A percentile compares a stretch with the other conserved stretches of the same genome.
Conservation (phyloP, 2,329 filamentous ascomycete species). For the Emmonsiellopsis sp. region DNA sequence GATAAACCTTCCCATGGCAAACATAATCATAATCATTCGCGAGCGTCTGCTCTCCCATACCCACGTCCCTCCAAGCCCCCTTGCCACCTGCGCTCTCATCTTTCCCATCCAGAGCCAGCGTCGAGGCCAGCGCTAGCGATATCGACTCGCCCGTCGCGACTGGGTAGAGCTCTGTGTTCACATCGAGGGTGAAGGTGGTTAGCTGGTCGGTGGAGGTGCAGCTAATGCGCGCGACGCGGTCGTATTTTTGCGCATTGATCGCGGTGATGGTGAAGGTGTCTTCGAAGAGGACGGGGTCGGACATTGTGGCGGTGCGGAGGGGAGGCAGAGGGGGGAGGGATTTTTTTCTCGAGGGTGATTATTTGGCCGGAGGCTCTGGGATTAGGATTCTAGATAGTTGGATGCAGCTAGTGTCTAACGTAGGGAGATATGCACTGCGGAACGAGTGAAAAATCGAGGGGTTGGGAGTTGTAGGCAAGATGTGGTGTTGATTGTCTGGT, state of each 20-base stretch:
- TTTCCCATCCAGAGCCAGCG: slow-evolving; percentile 79
- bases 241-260: slow-evolving; percentile 81
- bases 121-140: slow-evolving; percentile 73
- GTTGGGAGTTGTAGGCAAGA: not conserved
- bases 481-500: not conserved
- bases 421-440: too few species aligned
- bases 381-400: too few species aligned
- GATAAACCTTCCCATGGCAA: slow-evolving; percentile 43
- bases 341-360: not conserved
- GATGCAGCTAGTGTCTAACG: too few species aligned
- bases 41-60: slow-evolving; percentile 48
- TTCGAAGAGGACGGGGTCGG: slow-evolving; percentile 88
- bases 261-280: slow-evolving; percentile 76
- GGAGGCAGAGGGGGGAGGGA: not conserved
- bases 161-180: slow-evolving; percentile 89
- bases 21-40: slow-evolving; percentile 44
- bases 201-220: slow-evolving; percentile 66
- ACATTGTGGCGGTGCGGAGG: slow-evolving; percentile 45
- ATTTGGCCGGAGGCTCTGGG: not conserved
- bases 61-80: slow-evolving; percentile 65
- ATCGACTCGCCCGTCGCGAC: slow-evolving; percentile 64
- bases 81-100: slow-evolving; percentile 52
- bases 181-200: slow-evolving; percentile 74
- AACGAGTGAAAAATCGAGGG: too few species aligned
- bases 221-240: slow-evolving; percentile 79